Evolutionary conservation across 306 rosid species (phyloP), one percentile per base, ranked within the genome.

Genomic region (Carpinus viminea): DNA sequence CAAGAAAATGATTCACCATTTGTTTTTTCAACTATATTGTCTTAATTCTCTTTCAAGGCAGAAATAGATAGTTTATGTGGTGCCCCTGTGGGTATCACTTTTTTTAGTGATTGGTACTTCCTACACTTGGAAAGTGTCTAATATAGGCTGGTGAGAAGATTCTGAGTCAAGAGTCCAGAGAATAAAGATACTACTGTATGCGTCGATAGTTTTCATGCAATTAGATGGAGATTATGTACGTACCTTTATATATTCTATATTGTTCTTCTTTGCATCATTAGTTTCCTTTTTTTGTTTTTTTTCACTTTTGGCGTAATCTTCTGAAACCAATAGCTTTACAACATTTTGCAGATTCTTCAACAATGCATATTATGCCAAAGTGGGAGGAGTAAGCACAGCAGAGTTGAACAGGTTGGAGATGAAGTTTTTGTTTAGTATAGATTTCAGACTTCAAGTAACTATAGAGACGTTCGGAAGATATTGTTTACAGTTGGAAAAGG

Each of bases 331-430:
- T 50, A n/a, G 15, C 16, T 73, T 12, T 74, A 46, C 57, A 18
- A 79, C 74, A 81, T 84, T 81, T 75, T 85, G 86, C 92, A 95
- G 99, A 74, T 91, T 93, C 88, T 95, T 86, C 82, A 91, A 93
- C 87, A 95, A 93, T 79, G 98, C 98, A 13, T 95, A 95, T 87
- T 95, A 93, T 77, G 99, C 99, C 26, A 95, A 78, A 87, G 99
- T 93, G 53, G 99, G 99, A 68, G 99, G 98, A 79, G 87, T 95
- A 61, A 90, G 89, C 90, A 95, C 96, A 0, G 78, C 65, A 4
- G 99, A 95, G 83, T 73, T 95, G 74, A 95, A 95, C 91, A 88
- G 87, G 80, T 71, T 95, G 93, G 99, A 95, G 85, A 89, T 91
- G 90, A 90, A 84, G 80, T 91, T 95, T 78, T 85, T 95, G 83